Evolutionary conservation across 2,329 filamentous ascomycete species (phyloP).

Genomic region (Colletotrichum graminicola): DNA sequence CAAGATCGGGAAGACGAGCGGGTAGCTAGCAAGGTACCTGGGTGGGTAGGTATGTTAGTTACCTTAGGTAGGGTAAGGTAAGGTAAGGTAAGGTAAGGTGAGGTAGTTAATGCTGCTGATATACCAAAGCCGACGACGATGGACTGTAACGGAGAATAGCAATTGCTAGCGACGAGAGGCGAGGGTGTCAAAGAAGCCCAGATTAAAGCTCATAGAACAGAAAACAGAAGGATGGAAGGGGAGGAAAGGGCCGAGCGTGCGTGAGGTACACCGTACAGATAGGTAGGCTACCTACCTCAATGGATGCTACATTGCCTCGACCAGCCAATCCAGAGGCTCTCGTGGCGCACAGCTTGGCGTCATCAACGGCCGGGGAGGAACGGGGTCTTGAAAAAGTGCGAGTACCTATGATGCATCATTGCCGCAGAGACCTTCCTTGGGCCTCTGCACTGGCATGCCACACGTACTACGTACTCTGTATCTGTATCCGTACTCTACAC

Average conservation of each 20-base stretch:
- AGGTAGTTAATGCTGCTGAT: neutral
- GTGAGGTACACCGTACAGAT: no score
- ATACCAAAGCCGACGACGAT: no score
- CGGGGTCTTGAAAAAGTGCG: constrained; percentile 11
- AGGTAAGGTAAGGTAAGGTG: neutral
- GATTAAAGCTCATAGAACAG: neutral
- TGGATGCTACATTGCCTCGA: neutral
- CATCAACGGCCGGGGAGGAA: constrained; percentile 35
- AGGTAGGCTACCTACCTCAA: neutral
- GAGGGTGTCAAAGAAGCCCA: neutral
- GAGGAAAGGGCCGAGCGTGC: neutral
- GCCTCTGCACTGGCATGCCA: constrained; percentile 34
- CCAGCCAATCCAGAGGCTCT: constrained; percentile 22
- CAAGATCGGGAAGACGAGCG: constrained; percentile 38
- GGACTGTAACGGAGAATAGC: neutral
- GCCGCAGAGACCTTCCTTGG: constrained; percentile 30
- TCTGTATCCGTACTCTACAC: no score
- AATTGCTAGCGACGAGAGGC: neutral
- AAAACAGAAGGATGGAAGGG: neutral
- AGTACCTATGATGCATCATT: constrained; percentile 34
- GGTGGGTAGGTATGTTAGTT: neutral
- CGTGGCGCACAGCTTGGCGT: constrained; percentile 35
- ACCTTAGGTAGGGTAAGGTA: no score
- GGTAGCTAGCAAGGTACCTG: neutral
- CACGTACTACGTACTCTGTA: neutral